These are phyloP conservation scores for Auricularia sp. DNA, from an alignment of 768 basidiomycete species.

Conservation along the genomic window DNA sequence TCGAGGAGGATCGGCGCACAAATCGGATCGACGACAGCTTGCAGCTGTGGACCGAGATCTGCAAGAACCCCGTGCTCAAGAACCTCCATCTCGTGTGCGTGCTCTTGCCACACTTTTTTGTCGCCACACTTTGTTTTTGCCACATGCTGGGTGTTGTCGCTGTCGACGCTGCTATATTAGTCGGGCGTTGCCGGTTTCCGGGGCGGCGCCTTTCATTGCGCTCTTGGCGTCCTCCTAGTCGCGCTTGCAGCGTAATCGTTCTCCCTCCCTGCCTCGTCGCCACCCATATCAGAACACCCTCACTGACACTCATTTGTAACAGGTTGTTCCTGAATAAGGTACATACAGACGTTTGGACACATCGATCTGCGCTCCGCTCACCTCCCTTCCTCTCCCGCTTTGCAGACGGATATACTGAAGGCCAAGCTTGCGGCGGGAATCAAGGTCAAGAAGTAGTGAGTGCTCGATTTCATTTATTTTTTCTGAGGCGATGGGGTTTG, in stretches of 20 bases:
- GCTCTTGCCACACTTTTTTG: not conserved
- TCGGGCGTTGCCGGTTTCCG: too few relatives aligned
- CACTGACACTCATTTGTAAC: constrained; percentile 2
- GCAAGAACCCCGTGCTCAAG: constrained; percentile 63
- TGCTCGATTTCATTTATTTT: too few relatives aligned
- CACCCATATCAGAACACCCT: not conserved
- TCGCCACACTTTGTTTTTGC: not conserved
- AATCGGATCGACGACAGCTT: constrained; percentile 78
- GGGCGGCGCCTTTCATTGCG: not conserved
- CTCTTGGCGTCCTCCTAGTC: not conserved
- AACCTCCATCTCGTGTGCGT: constrained; percentile 51
- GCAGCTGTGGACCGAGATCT: constrained; percentile 66
- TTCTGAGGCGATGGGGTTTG: too few relatives aligned
- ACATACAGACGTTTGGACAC: constrained; percentile 21
- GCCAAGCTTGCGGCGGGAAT: constrained; percentile 61
- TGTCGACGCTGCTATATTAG: too few relatives aligned
- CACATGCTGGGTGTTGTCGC: too few relatives aligned
- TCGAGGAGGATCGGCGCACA: constrained; percentile 70
- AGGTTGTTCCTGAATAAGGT: constrained; percentile 70
- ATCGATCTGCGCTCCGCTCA: constrained; percentile 33
- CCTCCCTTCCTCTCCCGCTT: constrained; percentile 29
- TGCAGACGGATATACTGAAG: constrained; percentile 63
- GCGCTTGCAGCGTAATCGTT: too few relatives aligned
- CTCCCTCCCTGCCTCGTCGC: not conserved
- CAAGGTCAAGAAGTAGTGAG: constrained; percentile 69